phyloP scores from a whole-genome alignment of 352 stramenopile genomes.

The Globisporangium sylvaticum region DNA sequence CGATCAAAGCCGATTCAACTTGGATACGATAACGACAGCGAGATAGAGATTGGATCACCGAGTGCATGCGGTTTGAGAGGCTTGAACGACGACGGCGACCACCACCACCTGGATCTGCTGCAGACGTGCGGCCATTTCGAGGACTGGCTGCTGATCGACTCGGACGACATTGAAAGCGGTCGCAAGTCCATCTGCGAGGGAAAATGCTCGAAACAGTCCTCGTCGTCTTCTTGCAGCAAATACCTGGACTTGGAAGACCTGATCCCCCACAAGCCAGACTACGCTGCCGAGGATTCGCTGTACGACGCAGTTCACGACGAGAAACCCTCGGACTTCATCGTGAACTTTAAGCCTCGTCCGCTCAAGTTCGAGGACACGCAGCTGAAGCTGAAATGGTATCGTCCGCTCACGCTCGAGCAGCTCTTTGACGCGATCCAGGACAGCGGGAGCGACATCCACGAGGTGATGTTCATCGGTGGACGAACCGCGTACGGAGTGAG shows the following conservation, averaged over 20 bases:
- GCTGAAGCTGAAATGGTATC: constrained; percentile 28
- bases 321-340: constrained; percentile 26
- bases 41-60: neutral
- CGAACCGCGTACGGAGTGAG: constrained; percentile 46
- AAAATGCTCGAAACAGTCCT: constrained; percentile 13
- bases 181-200: constrained; percentile 24
- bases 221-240: constrained; percentile 7
- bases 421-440: constrained; percentile 77
- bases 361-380: constrained; percentile 21
- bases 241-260: constrained; percentile 37
- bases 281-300: constrained; percentile 3
- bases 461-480: constrained; percentile 61
- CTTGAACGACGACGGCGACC: neutral
- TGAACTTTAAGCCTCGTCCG: constrained; percentile 26
- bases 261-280: constrained; percentile 11
- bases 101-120: constrained; percentile 6
- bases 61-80: neutral
- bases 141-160: constrained; percentile 29
- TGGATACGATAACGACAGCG: constrained; percentile 8
- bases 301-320: constrained; percentile 15
- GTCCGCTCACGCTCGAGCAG: constrained; percentile 28
- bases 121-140: constrained; percentile 25
- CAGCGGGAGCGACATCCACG: constrained; percentile 53
- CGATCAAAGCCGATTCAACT: neutral
- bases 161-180: constrained; percentile 12